Evolutionary conservation across 129 eudicot genomes (phyloP), one percentile per base, ranked within the genome.

Genomic region (Flaveria trinervia): DNA sequence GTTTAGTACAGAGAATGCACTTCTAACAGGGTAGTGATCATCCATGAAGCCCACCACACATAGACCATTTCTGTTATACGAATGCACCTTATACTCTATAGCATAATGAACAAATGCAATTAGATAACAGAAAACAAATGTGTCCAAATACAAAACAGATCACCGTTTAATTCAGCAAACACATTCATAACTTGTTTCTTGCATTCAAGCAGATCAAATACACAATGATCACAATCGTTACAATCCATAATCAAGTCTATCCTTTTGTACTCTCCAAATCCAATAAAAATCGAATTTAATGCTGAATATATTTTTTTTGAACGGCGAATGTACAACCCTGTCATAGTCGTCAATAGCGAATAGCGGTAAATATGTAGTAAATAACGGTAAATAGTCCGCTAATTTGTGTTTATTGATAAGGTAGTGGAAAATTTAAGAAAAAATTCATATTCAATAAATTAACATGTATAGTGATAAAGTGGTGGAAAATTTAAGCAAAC

Each of bases 1-100:
- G 75, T 88, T 93, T n/a, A 93, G 87, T 62, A 93, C 76, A 25
- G 98, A 93, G 70, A 93, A 93, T 52, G 98, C 92, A 79, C 98
- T 93, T 82, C 98, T 84, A 68, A 93, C 98, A 4, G 98, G 98
- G 41, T 93, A 93, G 74, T 90, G 96, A 80, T 93, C 97, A 79
- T 93, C 98, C 98, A 93, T 93, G 78, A 93, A 90, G 26, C 97
- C 98, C 84, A 90, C 77, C 17, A 77, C 93, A 79, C 97, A 90
- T 12, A 93, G 79, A 62, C 98, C 98, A 75, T 87, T 91, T 82
- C 89, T 59, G 70, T 90, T 93, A 79, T 69, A 84, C 13, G 82
- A 68, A 80, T 77, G 83, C 77, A 82, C 83, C 79, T 77, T 83
- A 61, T 75, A 74, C 76, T 85, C 88, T 85, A 54, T 79, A 76